phyloP scores from a whole-genome alignment of 129 eudicot genomes.

The Pulicaria dysenterica region DNA sequence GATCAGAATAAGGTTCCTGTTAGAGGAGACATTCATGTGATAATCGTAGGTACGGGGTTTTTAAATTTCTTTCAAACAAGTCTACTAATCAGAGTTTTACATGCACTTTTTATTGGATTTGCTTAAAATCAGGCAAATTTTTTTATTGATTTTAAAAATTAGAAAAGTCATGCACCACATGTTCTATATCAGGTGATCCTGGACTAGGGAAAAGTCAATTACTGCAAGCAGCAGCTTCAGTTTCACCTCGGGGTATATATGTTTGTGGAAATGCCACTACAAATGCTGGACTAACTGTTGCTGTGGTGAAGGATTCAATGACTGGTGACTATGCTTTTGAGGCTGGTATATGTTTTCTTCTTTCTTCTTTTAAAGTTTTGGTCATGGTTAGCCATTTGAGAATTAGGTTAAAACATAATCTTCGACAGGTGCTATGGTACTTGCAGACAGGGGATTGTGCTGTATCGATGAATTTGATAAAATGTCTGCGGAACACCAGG shows the following conservation, averaged over 20 bases:
- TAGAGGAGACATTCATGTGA: constrained; percentile 95
- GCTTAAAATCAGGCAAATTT: background rate
- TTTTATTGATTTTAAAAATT: background rate
- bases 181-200: constrained; percentile 75
- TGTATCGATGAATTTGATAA: constrained; percentile 97
- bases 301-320: constrained; percentile 93
- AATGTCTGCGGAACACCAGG: constrained; percentile 99
- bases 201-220: constrained; percentile 97
- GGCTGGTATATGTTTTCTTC: constrained; percentile 61
- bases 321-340: constrained; percentile 97
- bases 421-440: constrained; percentile 90
- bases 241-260: constrained; percentile 98
- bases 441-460: constrained; percentile 96
- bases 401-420: background rate
- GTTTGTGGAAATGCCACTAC: constrained; percentile 97
- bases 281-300: constrained; percentile 98
- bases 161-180: background rate
- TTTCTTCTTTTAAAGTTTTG: background rate
- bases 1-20: constrained; percentile 98
- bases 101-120: constrained; percentile 18
- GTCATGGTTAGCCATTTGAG: too few species aligned
- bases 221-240: constrained; percentile 94
- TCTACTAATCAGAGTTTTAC: constrained; percentile 20
- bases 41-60: constrained; percentile 73
- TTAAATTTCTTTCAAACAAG: background rate